Conservation (phyloP, 371 early-diverging fungal species). For the Rhizopus stolonifer region DNA sequence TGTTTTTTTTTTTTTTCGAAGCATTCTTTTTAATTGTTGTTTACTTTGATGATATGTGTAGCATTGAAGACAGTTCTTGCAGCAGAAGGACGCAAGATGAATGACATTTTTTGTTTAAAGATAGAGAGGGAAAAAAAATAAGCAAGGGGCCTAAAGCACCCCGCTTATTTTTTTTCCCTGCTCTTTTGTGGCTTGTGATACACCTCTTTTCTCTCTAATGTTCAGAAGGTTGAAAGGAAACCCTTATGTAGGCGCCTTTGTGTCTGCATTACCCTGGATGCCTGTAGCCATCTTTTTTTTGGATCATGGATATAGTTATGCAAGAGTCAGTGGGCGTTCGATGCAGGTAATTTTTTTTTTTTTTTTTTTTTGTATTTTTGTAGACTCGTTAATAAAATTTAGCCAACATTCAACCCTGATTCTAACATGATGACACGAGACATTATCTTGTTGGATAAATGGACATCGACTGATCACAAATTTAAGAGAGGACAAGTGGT, state of each 20-base stretch:
- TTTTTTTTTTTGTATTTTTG: too few species aligned
- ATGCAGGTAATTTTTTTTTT: slow-evolving; percentile 79
- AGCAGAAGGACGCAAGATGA: slow-evolving; percentile 20
- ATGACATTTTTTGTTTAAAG: slow-evolving; percentile 14
- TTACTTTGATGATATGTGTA: slow-evolving; percentile 16
- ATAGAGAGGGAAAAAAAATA: slow-evolving; percentile 1
- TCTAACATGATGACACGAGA: slow-evolving; percentile 66
- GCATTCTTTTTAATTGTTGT: neutral
- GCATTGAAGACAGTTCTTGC: slow-evolving; percentile 1
- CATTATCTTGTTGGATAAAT: slow-evolving; percentile 76
- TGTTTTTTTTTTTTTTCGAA: neutral
- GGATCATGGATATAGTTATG: slow-evolving; percentile 64
- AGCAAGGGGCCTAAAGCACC: neutral
- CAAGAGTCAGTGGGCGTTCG: slow-evolving; percentile 62
- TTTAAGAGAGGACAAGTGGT: slow-evolving; percentile 81
- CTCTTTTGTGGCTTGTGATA: slow-evolving; percentile 1
- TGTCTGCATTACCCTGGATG: slow-evolving; percentile 51
- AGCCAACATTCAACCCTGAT: slow-evolving; percentile 92
- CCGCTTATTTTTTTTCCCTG: slow-evolving; percentile 8
- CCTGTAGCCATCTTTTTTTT: slow-evolving; percentile 61
- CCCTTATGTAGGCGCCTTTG: slow-evolving; percentile 28
- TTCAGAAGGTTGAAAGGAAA: slow-evolving; percentile 30
- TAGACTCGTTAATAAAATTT: neutral
- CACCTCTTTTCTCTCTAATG: too few species aligned
- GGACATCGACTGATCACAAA: slow-evolving; percentile 50